Evolutionary conservation across 2,329 filamentous ascomycete genomes (phyloP).

Genomic region (Ceratocystis alfenasii): DNA sequence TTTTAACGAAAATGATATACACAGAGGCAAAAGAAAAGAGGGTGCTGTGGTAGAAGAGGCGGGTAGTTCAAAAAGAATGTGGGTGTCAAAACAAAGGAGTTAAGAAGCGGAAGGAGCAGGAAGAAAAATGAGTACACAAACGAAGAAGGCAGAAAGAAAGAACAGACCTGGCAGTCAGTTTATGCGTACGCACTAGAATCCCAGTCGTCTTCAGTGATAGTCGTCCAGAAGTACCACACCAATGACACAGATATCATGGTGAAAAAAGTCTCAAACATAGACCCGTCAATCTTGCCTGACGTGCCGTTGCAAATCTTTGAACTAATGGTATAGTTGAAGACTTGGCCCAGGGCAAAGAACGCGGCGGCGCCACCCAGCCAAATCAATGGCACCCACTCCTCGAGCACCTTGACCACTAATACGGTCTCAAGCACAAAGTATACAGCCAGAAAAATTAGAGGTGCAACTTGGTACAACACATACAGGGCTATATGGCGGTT

Average conservation of each 20-base stretch:
- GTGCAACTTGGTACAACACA: slow-evolving; percentile 81
- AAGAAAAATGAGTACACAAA: slow-evolving; percentile 10
- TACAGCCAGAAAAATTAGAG: slow-evolving; percentile 75
- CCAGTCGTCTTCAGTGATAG: slow-evolving; percentile 98
- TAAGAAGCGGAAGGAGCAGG: slow-evolving; percentile 13
- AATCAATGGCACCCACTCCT: slow-evolving; percentile 84
- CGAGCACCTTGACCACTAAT: slow-evolving; percentile 73
- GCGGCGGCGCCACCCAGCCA: slow-evolving; percentile 64
- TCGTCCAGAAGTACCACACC: slow-evolving; percentile 95
- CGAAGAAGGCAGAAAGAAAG: slow-evolving; percentile 12
- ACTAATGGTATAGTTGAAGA: slow-evolving; percentile 94
- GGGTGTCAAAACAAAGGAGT: not conserved
- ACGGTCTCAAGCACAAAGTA: slow-evolving; percentile 77
- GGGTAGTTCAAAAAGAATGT: not conserved
- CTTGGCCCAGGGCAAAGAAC: slow-evolving; percentile 80
- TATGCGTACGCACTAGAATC: slow-evolving; percentile 43
- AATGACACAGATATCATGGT: slow-evolving; percentile 71
- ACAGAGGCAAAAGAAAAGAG: not conserved
- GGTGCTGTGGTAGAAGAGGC: not conserved
- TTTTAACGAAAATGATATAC: slow-evolving; percentile 5
- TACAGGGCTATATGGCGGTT: slow-evolving; percentile 77
- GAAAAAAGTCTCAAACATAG: slow-evolving; percentile 87
- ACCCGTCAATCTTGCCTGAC: slow-evolving; percentile 75
- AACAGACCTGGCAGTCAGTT: slow-evolving; percentile 1
- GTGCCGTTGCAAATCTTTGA: slow-evolving; percentile 79